These are phyloP conservation scores for Pyricularia sp. DNA, from an alignment of 2,329 filamentous ascomycete species.

Conservation along the genomic window DNA sequence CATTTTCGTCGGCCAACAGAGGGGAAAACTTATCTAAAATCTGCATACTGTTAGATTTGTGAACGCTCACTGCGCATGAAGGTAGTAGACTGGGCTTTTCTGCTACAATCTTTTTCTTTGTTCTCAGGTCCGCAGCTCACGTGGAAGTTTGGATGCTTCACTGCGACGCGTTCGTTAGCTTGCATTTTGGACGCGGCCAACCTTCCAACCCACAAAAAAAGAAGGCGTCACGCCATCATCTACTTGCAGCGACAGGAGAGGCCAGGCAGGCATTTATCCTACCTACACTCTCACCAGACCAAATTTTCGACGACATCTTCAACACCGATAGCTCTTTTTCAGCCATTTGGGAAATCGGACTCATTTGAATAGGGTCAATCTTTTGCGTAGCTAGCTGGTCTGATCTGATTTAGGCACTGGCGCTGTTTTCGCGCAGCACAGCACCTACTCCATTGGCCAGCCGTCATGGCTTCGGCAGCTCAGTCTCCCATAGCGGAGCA, in stretches of 20 bases:
- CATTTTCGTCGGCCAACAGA: background rate
- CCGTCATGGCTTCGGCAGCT: background rate
- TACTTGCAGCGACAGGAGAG: background rate
- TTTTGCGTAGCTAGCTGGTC: background rate
- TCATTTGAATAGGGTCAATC: background rate
- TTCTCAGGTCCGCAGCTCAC: background rate
- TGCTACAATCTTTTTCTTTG: background rate
- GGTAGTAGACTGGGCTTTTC: background rate
- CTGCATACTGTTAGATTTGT: background rate
- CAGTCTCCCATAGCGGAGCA: slow-evolving; percentile 58
- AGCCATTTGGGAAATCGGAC: background rate
- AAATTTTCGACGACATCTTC: background rate
- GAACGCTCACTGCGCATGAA: background rate
- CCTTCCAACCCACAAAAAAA: background rate
- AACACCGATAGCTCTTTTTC: background rate
- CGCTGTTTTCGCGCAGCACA: background rate
- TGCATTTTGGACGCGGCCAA: background rate
- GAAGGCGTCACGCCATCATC: background rate
- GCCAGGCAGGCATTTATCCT: background rate
- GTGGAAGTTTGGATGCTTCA: background rate
- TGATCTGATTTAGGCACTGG: background rate
- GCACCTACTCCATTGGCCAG: background rate
- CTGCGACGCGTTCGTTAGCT: background rate
- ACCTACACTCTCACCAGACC: background rate
- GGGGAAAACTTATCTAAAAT: background rate